Base-by-base conservation (phyloP, 2,329 filamentous ascomycete genomes). In the Botrytis pseudocinerea region DNA sequence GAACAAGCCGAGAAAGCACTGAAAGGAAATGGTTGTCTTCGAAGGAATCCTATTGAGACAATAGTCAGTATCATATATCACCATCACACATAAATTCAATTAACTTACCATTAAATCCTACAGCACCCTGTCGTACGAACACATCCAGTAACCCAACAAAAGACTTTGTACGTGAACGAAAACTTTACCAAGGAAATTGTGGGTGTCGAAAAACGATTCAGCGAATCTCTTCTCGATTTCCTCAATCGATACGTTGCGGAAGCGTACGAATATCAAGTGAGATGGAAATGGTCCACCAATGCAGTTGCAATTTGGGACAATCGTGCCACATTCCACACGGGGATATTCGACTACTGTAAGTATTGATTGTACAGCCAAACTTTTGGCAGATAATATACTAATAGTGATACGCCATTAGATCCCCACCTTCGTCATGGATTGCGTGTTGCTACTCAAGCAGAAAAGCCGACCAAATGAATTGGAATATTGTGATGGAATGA, bases 401-500 rank as follows among this genome's bases (percentile, higher is more conserved):
- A 68, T 54, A 28, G 35, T 28, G 46, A 68, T 40, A 10, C 16
- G 35, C 10, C 1, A 68, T 57, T 14, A 71, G 70, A 71, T 46
- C 70, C 70, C 22, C 70, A 71, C 44, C 48, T 71, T 54, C 84
- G 92, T 54, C 91, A 94, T 79, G 92, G 92, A 2, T 93, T 91
- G 0, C 85, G 92, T 35, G 91, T 94, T 5, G 93, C 91, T 0
- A 85, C 89, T 9, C 81, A 94, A 69, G 92, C 90, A 0, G 92
- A 94, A 83, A 90, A 90, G 83, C 92, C 92, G 0, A 68, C 46
- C 16, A 68, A 28, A 54, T 68, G 64, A 68, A n/a, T 40, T 20
- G 16, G 25, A 14, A 16, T 16, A 35, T 42, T 38, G 25, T 42
- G 16, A 28, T 68, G 46, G 25, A 54, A 54, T 54, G 4, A 42